A percentile compares a stretch with the other conserved stretches of the same genome.
These are phyloP conservation scores for Myotisia sp. DNA, from an alignment of 2,329 filamentous ascomycete species.

Conservation along the genomic window DNA sequence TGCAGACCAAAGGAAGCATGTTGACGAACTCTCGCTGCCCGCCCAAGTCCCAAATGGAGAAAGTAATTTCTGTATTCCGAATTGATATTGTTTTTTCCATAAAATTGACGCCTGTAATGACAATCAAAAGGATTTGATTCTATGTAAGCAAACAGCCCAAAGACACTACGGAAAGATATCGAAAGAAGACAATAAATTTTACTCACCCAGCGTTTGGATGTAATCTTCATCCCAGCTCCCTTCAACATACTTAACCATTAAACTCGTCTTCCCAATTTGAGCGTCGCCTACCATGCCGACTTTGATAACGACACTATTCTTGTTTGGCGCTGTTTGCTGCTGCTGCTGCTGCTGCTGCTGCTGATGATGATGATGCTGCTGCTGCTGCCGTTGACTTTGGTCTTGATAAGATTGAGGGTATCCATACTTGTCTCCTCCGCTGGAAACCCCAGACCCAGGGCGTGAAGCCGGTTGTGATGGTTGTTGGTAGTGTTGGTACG, in stretches of 20 bases:
- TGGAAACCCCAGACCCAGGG: conserved; percentile 39
- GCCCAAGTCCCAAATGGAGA: conserved; percentile 97
- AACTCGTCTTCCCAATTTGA: conserved; percentile 94
- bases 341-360: conserved; percentile 24
- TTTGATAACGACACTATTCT: conserved; percentile 80
- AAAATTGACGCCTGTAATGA: conserved; percentile 72
- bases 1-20: conserved; percentile 98
- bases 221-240: conserved; percentile 99
- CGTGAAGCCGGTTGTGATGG: conserved; percentile 27
- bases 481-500: conserved; percentile 24
- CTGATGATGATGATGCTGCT: conserved; percentile 31
- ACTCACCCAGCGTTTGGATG: conserved; percentile 78
- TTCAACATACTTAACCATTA: conserved; percentile 99
- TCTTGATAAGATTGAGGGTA: conserved; percentile 38
- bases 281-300: conserved; percentile 99
- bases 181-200: background rate
- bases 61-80: conserved; percentile 97
- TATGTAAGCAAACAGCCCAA: too few relatives aligned
- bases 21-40: conserved; percentile 98
- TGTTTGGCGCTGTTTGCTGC: conserved; percentile 23
- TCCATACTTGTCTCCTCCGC: conserved; percentile 30
- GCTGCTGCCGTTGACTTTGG: conserved; percentile 25
- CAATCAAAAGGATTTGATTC: background rate
- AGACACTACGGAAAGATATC: too few relatives aligned
- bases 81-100: conserved; percentile 99